Conservation (phyloP, 2,329 filamentous ascomycete species). For the Chaetothyriales sp. region DNA sequence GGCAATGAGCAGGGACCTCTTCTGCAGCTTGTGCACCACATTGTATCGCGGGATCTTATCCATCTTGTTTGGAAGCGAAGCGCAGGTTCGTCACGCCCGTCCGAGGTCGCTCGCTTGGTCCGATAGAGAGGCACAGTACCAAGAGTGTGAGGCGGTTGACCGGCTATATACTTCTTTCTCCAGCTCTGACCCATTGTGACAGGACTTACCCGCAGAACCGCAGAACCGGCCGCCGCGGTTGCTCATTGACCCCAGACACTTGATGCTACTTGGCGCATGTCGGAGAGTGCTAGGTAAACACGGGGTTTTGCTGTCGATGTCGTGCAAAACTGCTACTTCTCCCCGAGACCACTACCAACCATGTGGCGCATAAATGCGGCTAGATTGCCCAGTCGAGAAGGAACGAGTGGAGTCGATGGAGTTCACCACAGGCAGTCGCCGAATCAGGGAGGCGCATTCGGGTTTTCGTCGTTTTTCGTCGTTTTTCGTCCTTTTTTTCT, state of each 20-base stretch:
- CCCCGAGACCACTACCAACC: not conserved
- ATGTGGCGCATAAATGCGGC: not conserved
- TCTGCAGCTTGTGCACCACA: slow-evolving; percentile 40
- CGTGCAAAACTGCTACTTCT: not conserved
- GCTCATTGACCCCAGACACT: not conserved
- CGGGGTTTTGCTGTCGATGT: not conserved
- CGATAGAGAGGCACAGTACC: not conserved
- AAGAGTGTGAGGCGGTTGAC: not conserved
- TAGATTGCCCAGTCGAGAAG: not conserved
- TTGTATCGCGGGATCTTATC: slow-evolving; percentile 30
- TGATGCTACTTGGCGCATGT: not conserved
- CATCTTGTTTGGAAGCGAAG: slow-evolving; percentile 16
- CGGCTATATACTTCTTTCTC: not conserved
- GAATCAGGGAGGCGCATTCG: not conserved
- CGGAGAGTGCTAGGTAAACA: not conserved
- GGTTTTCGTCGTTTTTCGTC: no score
- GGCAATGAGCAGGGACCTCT: slow-evolving; percentile 40
- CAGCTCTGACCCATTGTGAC: not conserved
- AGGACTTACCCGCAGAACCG: not conserved
- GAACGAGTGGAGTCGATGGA: not conserved
- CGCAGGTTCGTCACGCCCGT: not conserved
- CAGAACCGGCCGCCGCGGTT: no score
- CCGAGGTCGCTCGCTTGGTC: not conserved
- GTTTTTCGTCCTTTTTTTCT: no score
- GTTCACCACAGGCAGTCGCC: not conserved